Base-by-base conservation (phyloP, 2,329 filamentous ascomycete genomes). In the Lachnellula hyalina region DNA sequence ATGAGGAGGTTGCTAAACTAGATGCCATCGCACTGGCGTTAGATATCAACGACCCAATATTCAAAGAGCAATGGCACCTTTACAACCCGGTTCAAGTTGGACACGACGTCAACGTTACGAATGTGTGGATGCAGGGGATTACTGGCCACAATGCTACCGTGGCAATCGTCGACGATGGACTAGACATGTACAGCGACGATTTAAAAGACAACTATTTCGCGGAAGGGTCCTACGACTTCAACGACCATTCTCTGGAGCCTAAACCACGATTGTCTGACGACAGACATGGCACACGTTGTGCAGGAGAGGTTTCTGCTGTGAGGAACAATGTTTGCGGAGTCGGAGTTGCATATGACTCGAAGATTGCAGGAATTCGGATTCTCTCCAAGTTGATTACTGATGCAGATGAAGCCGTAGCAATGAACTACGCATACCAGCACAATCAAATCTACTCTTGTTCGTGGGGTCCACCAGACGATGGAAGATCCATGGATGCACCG, bases 381-480 rank as follows among this genome's bases (percentile, higher is more conserved):
- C 80, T 99, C 6, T 95, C 90, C 55, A 93, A 91, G 67, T 77
- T 89, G 48, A 96, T 99, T 61, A 87, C 86, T 49, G 94, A 99
- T 69, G 86, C 89, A 28, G 94, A 99, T 67, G 94, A 99, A 73
- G 92, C 94, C 23, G 78, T 87, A 32, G 90, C 94, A 21, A 85
- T 99, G 78, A 96, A 96, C 72, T 97, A 93, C 74, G 88, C 87
- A 59, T 94, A 84, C 66, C 85, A 96, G 66, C 78, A 93, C 58
- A 99, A 96, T 69, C 84, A 96, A 57, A 97, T 99, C 56, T 99
- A 96, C 74, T 99, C 94, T 0, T 99, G 94, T 75, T 99, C 94
- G 0, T 99, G 94, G 94, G 94, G 94, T 0, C 94, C 94, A 8
- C 90, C 91, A 0, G 94, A 99, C 66, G 92, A 97, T 69, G 94